Evolutionary conservation across 2,329 filamentous ascomycete species (phyloP).

Genomic region (Epichloe elymi): DNA sequence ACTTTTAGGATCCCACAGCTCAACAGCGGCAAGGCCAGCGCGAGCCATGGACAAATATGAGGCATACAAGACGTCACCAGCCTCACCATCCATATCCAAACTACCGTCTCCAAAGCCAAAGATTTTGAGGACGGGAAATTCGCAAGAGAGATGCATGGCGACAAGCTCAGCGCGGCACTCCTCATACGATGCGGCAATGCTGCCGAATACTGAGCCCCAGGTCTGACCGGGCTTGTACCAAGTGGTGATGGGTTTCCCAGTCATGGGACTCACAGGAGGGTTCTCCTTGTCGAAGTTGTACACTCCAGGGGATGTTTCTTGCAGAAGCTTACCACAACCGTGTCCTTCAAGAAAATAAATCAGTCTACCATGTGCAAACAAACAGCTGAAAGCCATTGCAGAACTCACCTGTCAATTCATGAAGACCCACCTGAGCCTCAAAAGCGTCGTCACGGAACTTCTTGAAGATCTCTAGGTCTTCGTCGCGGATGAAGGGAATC

Average conservation of each 20-base stretch:
- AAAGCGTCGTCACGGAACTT: conserved; percentile 80
- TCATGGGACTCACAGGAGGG: conserved; percentile 70
- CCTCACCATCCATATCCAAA: conserved; percentile 57
- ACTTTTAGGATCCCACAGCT: conserved; percentile 88
- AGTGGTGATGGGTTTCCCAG: conserved; percentile 57
- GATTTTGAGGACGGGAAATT: conserved; percentile 77
- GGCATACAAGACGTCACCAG: conserved; percentile 77
- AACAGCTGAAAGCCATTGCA: neutral
- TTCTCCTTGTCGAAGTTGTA: conserved; percentile 83
- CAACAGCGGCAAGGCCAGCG: conserved; percentile 75
- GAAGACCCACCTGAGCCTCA: conserved; percentile 89
- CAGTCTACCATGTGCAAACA: conserved; percentile 4
- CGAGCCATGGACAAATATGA: conserved; percentile 90
- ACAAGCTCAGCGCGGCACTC: conserved; percentile 92
- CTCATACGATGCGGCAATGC: conserved; percentile 78
- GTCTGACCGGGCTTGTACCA: conserved; percentile 96
- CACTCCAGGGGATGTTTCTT: conserved; percentile 68
- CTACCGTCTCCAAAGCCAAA: conserved; percentile 80
- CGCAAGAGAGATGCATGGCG: conserved; percentile 80
- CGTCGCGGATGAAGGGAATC: conserved; percentile 74
- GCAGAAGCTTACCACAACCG: conserved; percentile 84
- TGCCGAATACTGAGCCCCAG: conserved; percentile 85
- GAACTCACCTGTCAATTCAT: conserved; percentile 54
- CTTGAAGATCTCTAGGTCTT: conserved; percentile 65
- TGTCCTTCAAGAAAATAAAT: conserved; percentile 40